Evolutionary conservation across 805 yeast species (phyloP).

Genomic region (Candida jianshihensis): DNA sequence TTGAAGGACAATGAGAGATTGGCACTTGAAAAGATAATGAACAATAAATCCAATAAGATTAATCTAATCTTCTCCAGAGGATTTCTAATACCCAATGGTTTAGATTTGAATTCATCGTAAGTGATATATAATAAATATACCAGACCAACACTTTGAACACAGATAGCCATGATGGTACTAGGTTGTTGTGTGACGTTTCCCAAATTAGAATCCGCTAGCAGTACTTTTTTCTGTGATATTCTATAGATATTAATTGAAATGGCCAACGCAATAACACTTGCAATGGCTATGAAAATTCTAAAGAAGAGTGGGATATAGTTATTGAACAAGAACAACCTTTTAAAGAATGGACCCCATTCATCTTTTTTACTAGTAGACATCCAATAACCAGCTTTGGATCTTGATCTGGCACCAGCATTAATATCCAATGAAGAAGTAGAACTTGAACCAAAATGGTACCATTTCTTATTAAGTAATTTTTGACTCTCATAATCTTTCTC

Average conservation of each 20-base stretch:
- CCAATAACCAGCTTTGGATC: constrained; percentile 62
- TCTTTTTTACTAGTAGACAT: constrained; percentile 55
- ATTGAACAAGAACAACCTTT: constrained; percentile 56
- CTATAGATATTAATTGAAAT: constrained; percentile 56
- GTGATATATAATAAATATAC: constrained; percentile 76
- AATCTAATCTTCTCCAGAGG: constrained; percentile 79
- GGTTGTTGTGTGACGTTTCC: constrained; percentile 61
- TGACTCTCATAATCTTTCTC: constrained; percentile 13
- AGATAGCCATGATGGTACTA: constrained; percentile 87
- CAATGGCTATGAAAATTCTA: constrained; percentile 49
- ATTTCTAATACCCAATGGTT: constrained; percentile 84
- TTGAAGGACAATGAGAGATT: constrained; percentile 81
- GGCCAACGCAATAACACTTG: constrained; percentile 64
- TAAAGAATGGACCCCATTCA: constrained; percentile 56
- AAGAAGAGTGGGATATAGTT: constrained; percentile 78
- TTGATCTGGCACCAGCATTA: constrained; percentile 31
- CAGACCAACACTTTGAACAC: constrained; percentile 73
- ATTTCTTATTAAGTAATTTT: constrained; percentile 4
- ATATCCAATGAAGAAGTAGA: constrained; percentile 11
- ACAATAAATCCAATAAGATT: constrained; percentile 73
- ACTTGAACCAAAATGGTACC: constrained; percentile 3
- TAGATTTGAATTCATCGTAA: constrained; percentile 85
- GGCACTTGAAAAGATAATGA: constrained; percentile 85
- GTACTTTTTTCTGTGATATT: constrained; percentile 25
- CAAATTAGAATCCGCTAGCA: constrained; percentile 6